Percentiles rank a stretch among this genome's conserved stretches.
Conservation (phyloP, 768 basidiomycete species). For the Tylopilus balloui region DNA sequence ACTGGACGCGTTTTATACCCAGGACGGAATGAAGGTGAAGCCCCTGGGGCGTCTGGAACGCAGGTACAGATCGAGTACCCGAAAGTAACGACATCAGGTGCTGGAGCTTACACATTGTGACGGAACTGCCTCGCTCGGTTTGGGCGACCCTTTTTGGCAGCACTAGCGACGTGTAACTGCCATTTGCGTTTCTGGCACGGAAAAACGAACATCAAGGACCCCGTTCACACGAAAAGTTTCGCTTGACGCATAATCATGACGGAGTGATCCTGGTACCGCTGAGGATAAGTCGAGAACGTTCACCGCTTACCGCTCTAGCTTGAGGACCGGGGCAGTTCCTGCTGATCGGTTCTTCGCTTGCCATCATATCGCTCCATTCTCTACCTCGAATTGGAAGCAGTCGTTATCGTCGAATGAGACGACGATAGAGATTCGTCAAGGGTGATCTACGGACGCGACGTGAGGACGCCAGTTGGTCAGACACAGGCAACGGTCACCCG, state of each 20-base stretch:
- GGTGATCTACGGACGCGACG: background rate
- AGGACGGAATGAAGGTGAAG: slow-evolving; percentile 5
- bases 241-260: background rate
- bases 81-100: slow-evolving; percentile 19
- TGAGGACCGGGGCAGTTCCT: background rate
- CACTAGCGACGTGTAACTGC: slow-evolving; percentile 11
- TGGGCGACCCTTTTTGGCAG: slow-evolving; percentile 15
- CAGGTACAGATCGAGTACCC: slow-evolving; percentile 10
- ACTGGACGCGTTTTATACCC: slow-evolving; percentile 18
- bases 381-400: background rate
- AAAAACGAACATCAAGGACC: background rate
- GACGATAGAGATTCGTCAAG: too few species aligned
- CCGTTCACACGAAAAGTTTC: too few species aligned
- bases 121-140: slow-evolving; percentile 7
- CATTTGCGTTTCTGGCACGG: slow-evolving; percentile 4
- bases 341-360: background rate
- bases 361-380: background rate
- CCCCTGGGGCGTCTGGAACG: slow-evolving; percentile 10
- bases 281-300: background rate
- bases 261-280: background rate
- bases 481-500: background rate
- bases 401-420: too few species aligned
- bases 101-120: slow-evolving; percentile 19
- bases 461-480: background rate
- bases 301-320: background rate